Conservation (phyloP, 75 land plant genomes). For the Ceratopteris richardii region DNA sequence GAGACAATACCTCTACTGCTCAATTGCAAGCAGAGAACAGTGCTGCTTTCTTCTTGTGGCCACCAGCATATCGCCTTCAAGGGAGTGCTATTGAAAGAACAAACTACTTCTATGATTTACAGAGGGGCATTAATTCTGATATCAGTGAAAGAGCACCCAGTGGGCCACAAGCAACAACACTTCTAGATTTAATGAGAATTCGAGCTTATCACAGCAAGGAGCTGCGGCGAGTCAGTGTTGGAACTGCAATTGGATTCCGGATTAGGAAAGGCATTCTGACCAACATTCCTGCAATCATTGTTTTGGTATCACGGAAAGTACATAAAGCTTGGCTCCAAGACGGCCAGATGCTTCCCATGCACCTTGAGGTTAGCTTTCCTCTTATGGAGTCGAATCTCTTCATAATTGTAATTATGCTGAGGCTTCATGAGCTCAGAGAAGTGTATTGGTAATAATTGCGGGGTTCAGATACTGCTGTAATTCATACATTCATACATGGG, state of each 20-base stretch:
- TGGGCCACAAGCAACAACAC: conserved; percentile 66
- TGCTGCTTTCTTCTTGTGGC: conserved; percentile 82
- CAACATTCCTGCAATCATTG: conserved; percentile 79
- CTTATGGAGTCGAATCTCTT: too few relatives aligned
- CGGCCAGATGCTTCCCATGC: conserved; percentile 52
- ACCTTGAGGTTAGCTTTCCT: conserved; percentile 47
- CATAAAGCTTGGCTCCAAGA: conserved; percentile 68
- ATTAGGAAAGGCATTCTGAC: conserved; percentile 59
- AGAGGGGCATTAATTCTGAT: conserved; percentile 54
- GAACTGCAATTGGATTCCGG: conserved; percentile 81
- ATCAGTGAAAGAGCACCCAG: conserved; percentile 33
- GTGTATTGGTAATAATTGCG: too few relatives aligned
- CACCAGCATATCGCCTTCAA: conserved; percentile 46
- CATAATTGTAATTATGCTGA: too few relatives aligned
- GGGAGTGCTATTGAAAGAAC: conserved; percentile 74
- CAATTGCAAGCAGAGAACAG: conserved; percentile 58
- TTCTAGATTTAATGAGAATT: conserved; percentile 82
- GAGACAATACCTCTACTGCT: conserved; percentile 38
- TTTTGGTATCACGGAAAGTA: conserved; percentile 84
- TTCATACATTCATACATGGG: too few relatives aligned
- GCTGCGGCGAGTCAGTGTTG: conserved; percentile 63
- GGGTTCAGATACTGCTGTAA: too few relatives aligned
- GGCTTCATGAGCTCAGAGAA: too few relatives aligned
- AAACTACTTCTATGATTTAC: conserved; percentile 67
- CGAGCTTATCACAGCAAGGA: conserved; percentile 78